Evolutionary conservation across 768 basidiomycete genomes (phyloP), one percentile per base, ranked within the genome.

Genomic region (Rubroboletus pulcherrimus): DNA sequence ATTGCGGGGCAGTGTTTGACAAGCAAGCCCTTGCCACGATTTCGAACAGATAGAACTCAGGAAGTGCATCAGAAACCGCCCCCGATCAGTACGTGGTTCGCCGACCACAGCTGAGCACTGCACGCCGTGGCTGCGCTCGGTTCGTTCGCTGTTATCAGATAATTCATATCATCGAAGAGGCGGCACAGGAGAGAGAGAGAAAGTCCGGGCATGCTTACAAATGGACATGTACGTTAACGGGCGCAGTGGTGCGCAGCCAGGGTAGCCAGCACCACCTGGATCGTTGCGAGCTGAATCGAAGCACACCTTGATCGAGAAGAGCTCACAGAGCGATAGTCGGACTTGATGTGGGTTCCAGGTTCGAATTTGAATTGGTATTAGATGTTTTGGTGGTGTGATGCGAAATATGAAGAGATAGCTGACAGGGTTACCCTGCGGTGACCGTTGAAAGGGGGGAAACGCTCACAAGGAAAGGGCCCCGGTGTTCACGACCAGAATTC

Each of bases 51-150:
- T 43, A 49, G 55, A 56, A 50, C 24, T 38, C 53, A 33, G 56
- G 57, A 63, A 67, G 57, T 34, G 54, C 53, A 48, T 40, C 53
- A 43, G 42, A 55, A 56, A 56, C 55, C 59, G 60, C 65, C 60
- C 58, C 67, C 66, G 66, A 69, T 68, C 66, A 60, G 39, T 57
- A n/a, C 49, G 42, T 54, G 60, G 57, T 57, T 60, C 66, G 50
- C 19, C 48, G 56, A 69, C 66, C 67, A 67, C 67, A 69, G 66
- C 55, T 52, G 50, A 46, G 59, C 65, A 63, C 57, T 49, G 63
- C 67, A 63, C 17, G 40, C 26, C 26, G 26, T 26, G 47, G 49
- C 35, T 19, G 33, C 7, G 43, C 56, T 35, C 51, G 49, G 55
- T 29, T 33, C 8, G 40, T 44, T 31, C 24, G 3, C 39, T 38